phyloP scores from a whole-genome alignment of 192 early-diverging fungal genomes.

The Entophlyctis helioformis region DNA sequence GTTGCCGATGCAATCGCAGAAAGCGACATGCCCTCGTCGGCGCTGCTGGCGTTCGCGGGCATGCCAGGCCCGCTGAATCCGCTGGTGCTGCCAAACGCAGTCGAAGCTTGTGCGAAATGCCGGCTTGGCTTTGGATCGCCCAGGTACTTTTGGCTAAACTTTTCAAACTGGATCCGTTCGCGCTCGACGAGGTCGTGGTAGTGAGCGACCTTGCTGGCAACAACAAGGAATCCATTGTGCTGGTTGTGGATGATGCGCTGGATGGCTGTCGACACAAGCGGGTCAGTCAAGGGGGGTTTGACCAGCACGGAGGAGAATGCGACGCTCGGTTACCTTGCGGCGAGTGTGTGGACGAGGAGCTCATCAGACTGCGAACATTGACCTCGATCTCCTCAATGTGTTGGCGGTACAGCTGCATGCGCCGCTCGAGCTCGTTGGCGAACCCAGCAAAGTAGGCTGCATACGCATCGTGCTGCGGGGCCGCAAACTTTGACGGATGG shows the following conservation, averaged over 20 bases:
- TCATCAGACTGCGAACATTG: constrained; percentile 1
- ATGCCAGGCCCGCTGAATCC: too few species aligned
- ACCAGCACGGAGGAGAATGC: too few species aligned
- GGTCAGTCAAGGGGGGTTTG: too few species aligned
- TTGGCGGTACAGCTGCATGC: constrained; percentile 25
- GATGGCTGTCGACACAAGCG: constrained; percentile 6
- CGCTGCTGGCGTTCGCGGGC: too few species aligned
- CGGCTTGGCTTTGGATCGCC: too few species aligned
- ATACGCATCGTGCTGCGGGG: constrained; percentile 16
- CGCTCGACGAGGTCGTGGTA: constrained; percentile 7
- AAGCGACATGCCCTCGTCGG: too few species aligned
- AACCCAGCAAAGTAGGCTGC: constrained; percentile 18
- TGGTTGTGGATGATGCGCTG: constrained; percentile 12
- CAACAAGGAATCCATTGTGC: constrained; percentile 7
- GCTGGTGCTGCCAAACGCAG: too few species aligned
- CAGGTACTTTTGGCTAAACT: constrained; percentile 3
- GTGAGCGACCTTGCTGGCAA: constrained; percentile 6
- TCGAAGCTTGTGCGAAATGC: too few species aligned
- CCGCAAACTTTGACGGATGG: constrained; percentile 1
- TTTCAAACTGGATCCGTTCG: background rate
- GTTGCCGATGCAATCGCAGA: too few species aligned
- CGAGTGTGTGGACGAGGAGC: background rate
- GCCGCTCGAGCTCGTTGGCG: constrained; percentile 16
- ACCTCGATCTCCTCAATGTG: constrained; percentile 27
- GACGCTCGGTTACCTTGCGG: constrained; percentile 9